Evolutionary conservation across 2,329 filamentous ascomycete genomes (phyloP).

Genomic region (Ustulina deusta): DNA sequence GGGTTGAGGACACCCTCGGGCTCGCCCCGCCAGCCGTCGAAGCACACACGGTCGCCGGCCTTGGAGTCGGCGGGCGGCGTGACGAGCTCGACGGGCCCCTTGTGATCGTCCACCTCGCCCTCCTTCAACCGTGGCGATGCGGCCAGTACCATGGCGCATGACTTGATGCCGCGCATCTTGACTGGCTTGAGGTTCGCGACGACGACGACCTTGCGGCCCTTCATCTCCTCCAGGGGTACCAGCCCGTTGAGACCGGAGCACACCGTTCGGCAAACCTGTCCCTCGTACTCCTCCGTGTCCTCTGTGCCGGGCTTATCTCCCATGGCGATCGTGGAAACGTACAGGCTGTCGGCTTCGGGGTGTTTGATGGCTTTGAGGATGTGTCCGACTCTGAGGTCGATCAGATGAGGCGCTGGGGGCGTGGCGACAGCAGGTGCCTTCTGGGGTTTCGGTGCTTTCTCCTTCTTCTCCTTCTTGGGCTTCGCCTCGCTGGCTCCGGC

Average conservation of each 20-base stretch:
- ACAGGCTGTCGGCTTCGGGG: constrained; percentile 96
- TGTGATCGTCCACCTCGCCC: constrained; percentile 87
- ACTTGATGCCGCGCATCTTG: constrained; percentile 92
- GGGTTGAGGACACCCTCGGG: constrained; percentile 95
- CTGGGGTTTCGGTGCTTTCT: constrained; percentile 82
- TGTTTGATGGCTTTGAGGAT: constrained; percentile 96
- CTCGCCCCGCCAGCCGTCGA: constrained; percentile 94
- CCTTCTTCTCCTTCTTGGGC: constrained; percentile 88
- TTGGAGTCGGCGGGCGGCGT: constrained; percentile 80
- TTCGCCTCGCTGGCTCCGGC: constrained; percentile 57
- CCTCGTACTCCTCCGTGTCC: constrained; percentile 91
- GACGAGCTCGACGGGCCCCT: constrained; percentile 91
- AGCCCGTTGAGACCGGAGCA: constrained; percentile 97
- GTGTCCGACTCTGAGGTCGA: constrained; percentile 96
- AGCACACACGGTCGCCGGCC: constrained; percentile 89
- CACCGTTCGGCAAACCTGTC: constrained; percentile 91
- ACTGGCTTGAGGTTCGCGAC: constrained; percentile 99
- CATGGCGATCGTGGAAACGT: constrained; percentile 94
- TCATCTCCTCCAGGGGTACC: constrained; percentile 94
- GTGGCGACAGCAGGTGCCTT: constrained; percentile 76
- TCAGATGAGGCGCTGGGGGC: constrained; percentile 83
- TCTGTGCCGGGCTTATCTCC: constrained; percentile 87
- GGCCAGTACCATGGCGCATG: constrained; percentile 87
- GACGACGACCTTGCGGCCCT: constrained; percentile 91
- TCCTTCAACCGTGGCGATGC: constrained; percentile 87